Conservation (phyloP, 169 alveolate genomes). For the Cryptosporidium andersoni region DNA sequence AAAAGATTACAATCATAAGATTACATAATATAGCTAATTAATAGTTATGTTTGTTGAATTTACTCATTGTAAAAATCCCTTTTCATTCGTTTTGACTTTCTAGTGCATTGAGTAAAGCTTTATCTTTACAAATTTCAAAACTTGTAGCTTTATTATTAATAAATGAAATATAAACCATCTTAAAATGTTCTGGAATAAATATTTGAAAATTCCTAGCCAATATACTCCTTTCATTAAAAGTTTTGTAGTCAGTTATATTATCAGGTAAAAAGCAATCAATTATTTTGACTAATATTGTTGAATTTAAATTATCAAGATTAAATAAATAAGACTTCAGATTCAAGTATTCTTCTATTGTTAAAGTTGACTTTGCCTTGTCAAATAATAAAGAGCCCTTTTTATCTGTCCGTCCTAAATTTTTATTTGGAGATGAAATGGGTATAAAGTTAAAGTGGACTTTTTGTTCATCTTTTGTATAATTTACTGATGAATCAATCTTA, state of each 20-base stretch:
- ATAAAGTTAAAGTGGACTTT: no score
- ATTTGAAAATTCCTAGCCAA: slow-evolving; percentile 19
- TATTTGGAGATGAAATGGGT: no score
- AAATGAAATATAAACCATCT: not conserved
- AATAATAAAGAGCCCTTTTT: no score
- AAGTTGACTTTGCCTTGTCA: no score
- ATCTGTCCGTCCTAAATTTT: no score
- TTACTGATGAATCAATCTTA: no score
- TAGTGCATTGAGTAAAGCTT: slow-evolving; percentile 46
- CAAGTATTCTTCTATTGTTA: no score
- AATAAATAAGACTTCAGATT: no score
- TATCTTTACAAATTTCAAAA: slow-evolving; percentile 13
- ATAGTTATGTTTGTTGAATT: not conserved
- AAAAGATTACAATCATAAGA: not conserved
- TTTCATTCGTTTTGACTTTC: not conserved
- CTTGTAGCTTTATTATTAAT: slow-evolving; percentile 15
- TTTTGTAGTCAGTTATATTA: slow-evolving; percentile 2
- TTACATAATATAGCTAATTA: not conserved
- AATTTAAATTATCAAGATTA: no score
- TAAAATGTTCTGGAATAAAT: slow-evolving; percentile 8
- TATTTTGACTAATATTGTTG: no score
- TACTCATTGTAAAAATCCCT: no score
- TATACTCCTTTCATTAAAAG: slow-evolving; percentile 6
- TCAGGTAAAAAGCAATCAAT: not conserved
- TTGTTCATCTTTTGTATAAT: no score